phyloP scores from a whole-genome alignment of 2,329 filamentous ascomycete genomes.

The Ophiostoma triangulosporum region DNA sequence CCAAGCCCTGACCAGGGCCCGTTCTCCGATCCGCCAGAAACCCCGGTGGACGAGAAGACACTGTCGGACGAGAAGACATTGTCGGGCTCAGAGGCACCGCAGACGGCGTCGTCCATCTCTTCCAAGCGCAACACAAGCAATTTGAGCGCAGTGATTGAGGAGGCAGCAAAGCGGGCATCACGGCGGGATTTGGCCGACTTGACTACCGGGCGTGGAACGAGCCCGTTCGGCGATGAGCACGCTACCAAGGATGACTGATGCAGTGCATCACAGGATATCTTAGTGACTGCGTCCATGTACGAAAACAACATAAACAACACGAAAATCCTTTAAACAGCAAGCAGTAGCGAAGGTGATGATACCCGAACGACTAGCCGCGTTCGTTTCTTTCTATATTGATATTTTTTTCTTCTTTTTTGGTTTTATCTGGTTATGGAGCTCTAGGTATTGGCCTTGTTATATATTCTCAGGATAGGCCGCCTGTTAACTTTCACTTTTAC shows the following conservation, averaged over 20 bases:
- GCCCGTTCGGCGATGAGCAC: conserved; percentile 46
- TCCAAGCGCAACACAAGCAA: conserved; percentile 29
- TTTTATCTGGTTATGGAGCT: neutral
- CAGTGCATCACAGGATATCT: neutral
- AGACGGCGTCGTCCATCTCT: conserved; percentile 12
- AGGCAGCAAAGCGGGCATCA: conserved; percentile 30
- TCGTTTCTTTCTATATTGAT: neutral
- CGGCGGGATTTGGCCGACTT: conserved; percentile 21
- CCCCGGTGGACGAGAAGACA: conserved; percentile 14
- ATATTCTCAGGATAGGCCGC: neutral
- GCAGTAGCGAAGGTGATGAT: neutral
- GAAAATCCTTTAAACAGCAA: neutral
- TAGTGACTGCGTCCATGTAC: neutral
- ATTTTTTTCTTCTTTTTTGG: neutral
- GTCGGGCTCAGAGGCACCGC: neutral
- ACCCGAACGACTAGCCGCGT: neutral
- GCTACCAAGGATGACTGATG: conserved; percentile 34
- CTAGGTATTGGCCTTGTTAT: neutral
- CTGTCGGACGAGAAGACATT: neutral
- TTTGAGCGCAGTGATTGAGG: conserved; percentile 43
- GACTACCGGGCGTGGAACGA: conserved; percentile 23
- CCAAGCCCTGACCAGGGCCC: conserved; percentile 40
- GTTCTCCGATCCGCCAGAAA: conserved; percentile 39
- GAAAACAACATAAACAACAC: neutral
- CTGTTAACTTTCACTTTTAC: neutral